Conservation (phyloP, 2,329 filamentous ascomycete species). For the Gyromitra esculenta region DNA sequence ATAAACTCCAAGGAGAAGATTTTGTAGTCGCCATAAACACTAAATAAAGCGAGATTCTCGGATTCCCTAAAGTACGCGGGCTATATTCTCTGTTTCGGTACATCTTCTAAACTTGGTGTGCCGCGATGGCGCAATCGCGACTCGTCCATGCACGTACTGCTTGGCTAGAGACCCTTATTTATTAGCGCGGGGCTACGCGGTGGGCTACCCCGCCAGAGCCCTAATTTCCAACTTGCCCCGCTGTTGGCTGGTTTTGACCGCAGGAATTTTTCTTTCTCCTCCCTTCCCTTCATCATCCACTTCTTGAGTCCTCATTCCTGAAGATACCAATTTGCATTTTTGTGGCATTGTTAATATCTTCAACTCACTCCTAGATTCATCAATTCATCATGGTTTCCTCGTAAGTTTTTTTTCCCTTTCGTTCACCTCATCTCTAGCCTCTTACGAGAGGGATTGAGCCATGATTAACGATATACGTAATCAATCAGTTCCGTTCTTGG, state of each 20-base stretch:
- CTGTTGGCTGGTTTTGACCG: slow-evolving; percentile 15
- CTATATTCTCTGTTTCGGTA: not conserved
- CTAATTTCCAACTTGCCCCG: slow-evolving; percentile 37
- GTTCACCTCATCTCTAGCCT: slow-evolving; percentile 16
- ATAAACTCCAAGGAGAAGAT: not conserved
- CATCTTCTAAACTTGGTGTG: not conserved
- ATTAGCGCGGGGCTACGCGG: slow-evolving; percentile 28
- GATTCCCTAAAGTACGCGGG: not conserved
- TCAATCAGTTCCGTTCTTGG: slow-evolving; percentile 77
- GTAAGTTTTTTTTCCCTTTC: slow-evolving; percentile 61
- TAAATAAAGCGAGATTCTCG: not conserved
- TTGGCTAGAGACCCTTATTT: slow-evolving; percentile 29
- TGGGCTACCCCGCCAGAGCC: slow-evolving; percentile 31
- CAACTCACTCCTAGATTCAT: slow-evolving; percentile 17
- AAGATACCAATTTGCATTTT: slow-evolving; percentile 23
- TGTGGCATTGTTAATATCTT: slow-evolving; percentile 22
- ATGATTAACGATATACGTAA: slow-evolving; percentile 24
- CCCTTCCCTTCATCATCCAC: slow-evolving; percentile 2
- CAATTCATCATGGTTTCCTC: slow-evolving; percentile 69
- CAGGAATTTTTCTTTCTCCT: slow-evolving; percentile 11
- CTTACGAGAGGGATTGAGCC: slow-evolving; percentile 33
- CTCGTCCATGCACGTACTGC: slow-evolving; percentile 12
- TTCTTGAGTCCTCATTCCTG: slow-evolving; percentile 14
- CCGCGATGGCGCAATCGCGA: slow-evolving; percentile 17
- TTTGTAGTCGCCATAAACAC: not conserved